phyloP scores from a whole-genome alignment of 345 rosid genomes.

The Citrus maxima region DNA sequence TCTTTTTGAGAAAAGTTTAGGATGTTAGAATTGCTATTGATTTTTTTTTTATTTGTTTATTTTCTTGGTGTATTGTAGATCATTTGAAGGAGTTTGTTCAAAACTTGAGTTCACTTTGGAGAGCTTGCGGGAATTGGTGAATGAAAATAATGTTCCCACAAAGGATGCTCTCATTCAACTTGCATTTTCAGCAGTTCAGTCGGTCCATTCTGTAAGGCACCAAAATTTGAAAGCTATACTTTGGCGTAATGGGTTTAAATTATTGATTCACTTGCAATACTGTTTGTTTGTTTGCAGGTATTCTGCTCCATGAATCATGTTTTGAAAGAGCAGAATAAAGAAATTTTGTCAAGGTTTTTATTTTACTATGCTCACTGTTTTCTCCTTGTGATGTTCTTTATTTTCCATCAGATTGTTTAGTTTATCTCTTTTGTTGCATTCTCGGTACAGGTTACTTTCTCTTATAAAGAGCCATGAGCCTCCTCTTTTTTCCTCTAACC shows the following conservation, averaged over 20 bases:
- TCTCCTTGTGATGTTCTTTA: not conserved
- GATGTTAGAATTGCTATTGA: not conserved
- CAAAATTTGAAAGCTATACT: not conserved
- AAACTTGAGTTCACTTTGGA: slow-evolving; percentile 58
- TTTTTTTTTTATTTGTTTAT: not conserved
- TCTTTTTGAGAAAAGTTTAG: not conserved
- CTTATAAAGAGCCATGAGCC: slow-evolving; percentile 44
- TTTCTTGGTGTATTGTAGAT: slow-evolving; percentile 44
- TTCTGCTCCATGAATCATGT: slow-evolving; percentile 48
- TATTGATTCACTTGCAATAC: not conserved
- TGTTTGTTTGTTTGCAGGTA: slow-evolving; percentile 48
- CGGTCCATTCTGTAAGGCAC: slow-evolving; percentile 56
- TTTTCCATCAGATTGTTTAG: slow-evolving; percentile 2
- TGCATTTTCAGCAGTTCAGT: slow-evolving; percentile 52
- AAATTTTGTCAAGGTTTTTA: slow-evolving; percentile 55
- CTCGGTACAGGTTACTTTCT: slow-evolving; percentile 60
- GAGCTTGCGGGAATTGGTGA: slow-evolving; percentile 48
- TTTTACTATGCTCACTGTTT: not conserved
- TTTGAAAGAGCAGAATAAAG: slow-evolving; percentile 52
- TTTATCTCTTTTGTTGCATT: slow-evolving; percentile 2
- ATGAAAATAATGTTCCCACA: slow-evolving; percentile 29
- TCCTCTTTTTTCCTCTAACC: slow-evolving; percentile 48
- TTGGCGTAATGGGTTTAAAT: not conserved
- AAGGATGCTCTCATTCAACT: slow-evolving; percentile 48
- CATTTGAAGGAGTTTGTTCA: slow-evolving; percentile 60